Evolutionary conservation across 345 rosid species (phyloP).

Genomic region (Nasturtium officinale): DNA sequence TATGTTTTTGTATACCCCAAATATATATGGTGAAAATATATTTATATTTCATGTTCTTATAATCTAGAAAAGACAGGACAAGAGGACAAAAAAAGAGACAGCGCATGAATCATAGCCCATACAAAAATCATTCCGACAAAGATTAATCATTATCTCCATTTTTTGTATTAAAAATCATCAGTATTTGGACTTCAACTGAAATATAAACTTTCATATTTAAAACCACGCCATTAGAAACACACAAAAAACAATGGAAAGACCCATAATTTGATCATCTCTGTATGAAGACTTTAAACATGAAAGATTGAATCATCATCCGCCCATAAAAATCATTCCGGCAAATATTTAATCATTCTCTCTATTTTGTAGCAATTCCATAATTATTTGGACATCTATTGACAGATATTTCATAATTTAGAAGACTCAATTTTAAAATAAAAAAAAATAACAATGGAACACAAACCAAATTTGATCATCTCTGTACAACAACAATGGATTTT

Average conservation of each 20-base stretch:
- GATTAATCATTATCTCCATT: constrained; percentile 21
- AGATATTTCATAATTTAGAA: neutral
- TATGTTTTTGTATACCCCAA: neutral
- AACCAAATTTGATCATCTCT: constrained; percentile 13
- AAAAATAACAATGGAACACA: neutral
- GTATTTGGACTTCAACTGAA: constrained; percentile 5
- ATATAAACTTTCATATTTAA: neutral
- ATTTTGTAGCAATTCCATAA: constrained; percentile 7
- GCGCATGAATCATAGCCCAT: constrained; percentile 26
- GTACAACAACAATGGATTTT: constrained; percentile 11
- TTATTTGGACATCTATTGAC: constrained; percentile 1
- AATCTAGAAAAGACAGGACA: constrained; percentile 4
- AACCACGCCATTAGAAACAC: neutral
- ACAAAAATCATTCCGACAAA: constrained; percentile 29
- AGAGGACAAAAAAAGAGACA: constrained; percentile 37
- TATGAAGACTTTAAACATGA: neutral
- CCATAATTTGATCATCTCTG: constrained; percentile 8
- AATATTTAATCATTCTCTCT: constrained; percentile 17
- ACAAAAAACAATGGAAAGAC: constrained; percentile 2
- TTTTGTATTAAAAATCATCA: neutral
- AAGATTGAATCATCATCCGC: constrained; percentile 9
- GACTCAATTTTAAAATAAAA: neutral
- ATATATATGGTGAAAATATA: neutral
- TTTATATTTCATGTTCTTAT: neutral
- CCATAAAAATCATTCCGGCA: constrained; percentile 31